phyloP scores from a whole-genome alignment of 176 grass and related monocot genomes.

The Oryza glaberrima region DNA sequence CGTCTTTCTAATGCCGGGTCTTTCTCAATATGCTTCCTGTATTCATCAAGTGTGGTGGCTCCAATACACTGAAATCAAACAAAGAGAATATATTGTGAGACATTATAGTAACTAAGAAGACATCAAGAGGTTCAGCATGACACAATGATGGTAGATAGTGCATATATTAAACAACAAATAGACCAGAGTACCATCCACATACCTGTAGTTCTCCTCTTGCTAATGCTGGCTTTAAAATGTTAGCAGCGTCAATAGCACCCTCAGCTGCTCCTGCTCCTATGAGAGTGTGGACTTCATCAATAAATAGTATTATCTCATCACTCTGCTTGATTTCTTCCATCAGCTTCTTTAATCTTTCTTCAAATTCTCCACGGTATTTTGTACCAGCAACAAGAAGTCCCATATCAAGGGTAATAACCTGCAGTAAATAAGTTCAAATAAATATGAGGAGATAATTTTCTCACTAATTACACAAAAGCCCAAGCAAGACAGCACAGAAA shows the following conservation, averaged over 20 bases:
- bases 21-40: conserved; percentile 95
- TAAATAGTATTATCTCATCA: conserved; percentile 95
- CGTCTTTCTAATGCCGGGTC: conserved; percentile 91
- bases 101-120: conserved; percentile 14
- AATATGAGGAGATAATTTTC: not conserved
- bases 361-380: conserved; percentile 96
- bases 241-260: conserved; percentile 96
- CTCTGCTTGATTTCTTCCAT: conserved; percentile 99
- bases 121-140: not conserved
- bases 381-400: conserved; percentile 95
- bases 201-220: conserved; percentile 97
- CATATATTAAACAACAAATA: not conserved
- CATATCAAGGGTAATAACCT: conserved; percentile 98
- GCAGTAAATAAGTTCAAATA: conserved; percentile 23
- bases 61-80: conserved; percentile 75
- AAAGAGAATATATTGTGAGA: conserved; percentile 15
- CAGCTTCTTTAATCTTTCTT: conserved; percentile 95
- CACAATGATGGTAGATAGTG: not conserved
- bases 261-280: conserved; percentile 95
- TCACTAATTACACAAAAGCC: too few relatives aligned
- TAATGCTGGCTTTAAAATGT: conserved; percentile 92
- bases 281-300: conserved; percentile 96
- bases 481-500: too few relatives aligned
- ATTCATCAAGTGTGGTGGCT: conserved; percentile 94
- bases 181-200: conserved; percentile 26